Evolutionary conservation across 2,329 filamentous ascomycete species (phyloP).

Genomic region (Pestalotiopsis sp.): DNA sequence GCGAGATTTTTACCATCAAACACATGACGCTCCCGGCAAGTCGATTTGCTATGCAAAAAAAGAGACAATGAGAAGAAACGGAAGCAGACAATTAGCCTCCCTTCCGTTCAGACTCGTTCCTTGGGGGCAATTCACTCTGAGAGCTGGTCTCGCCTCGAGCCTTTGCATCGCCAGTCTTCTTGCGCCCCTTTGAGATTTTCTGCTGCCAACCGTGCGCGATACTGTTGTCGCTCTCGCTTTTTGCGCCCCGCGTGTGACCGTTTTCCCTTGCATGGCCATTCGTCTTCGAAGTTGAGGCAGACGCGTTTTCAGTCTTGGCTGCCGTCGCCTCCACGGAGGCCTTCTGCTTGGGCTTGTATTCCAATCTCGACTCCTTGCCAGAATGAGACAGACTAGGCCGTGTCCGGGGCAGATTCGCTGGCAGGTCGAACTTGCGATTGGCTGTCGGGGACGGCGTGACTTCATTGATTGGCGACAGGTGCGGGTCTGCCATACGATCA

Average conservation of each 20-base stretch:
- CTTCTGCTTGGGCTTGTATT: slow-evolving; percentile 32
- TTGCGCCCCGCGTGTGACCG: slow-evolving; percentile 56
- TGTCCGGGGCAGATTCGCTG: slow-evolving; percentile 27
- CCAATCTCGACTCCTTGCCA: slow-evolving; percentile 23
- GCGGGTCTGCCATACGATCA: slow-evolving; percentile 48
- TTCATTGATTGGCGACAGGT: slow-evolving; percentile 76
- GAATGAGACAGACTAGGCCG: slow-evolving; percentile 16
- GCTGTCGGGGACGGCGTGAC: slow-evolving; percentile 70
- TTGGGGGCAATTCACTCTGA: slow-evolving; percentile 58
- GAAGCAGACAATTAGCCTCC: slow-evolving; percentile 52
- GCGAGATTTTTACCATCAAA: slow-evolving; percentile 19
- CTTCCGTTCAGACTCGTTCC: slow-evolving; percentile 64
- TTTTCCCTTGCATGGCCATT: slow-evolving; percentile 49
- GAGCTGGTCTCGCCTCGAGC: slow-evolving; percentile 42
- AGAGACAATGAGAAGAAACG: slow-evolving; percentile 16
- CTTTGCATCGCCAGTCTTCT: slow-evolving; percentile 54
- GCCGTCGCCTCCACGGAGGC: slow-evolving; percentile 23
- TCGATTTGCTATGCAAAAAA: slow-evolving; percentile 30
- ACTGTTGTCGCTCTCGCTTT: slow-evolving; percentile 53
- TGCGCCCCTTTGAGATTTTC: slow-evolving; percentile 57
- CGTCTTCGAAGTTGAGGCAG: slow-evolving; percentile 32
- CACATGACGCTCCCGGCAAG: slow-evolving; percentile 14
- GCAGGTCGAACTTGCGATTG: slow-evolving; percentile 54
- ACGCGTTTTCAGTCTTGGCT: slow-evolving; percentile 23
- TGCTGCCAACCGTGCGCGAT: slow-evolving; percentile 56